These are phyloP conservation scores for Cladosporium sp. DNA, from an alignment of 2,329 filamentous ascomycete species.

Conservation along the genomic window DNA sequence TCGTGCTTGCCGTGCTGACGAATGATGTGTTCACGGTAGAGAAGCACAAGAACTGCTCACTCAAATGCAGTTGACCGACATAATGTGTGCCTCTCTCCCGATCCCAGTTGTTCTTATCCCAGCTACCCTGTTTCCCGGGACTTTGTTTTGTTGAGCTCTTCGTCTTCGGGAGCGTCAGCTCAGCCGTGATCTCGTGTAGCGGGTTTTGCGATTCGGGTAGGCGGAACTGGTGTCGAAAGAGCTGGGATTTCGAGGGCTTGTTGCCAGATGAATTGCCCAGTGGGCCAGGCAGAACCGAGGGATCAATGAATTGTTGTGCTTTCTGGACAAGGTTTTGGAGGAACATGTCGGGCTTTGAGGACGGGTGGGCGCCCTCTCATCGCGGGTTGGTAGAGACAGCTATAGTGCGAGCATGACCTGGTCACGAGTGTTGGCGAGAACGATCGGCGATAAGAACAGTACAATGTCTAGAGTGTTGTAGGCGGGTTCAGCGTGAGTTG, in stretches of 20 bases:
- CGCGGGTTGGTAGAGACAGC: slow-evolving; percentile 4
- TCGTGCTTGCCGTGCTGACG: slow-evolving; percentile 70
- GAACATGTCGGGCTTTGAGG: slow-evolving; percentile 45
- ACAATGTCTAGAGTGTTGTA: background rate
- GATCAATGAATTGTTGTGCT: slow-evolving; percentile 92
- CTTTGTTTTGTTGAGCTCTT: slow-evolving; percentile 44
- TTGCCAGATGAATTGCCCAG: slow-evolving; percentile 62
- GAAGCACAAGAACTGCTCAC: slow-evolving; percentile 93
- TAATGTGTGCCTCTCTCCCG: slow-evolving; percentile 66
- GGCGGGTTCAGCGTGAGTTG: background rate
- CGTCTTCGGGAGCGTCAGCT: slow-evolving; percentile 73
- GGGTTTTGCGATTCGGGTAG: slow-evolving; percentile 89
- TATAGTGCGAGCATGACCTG: slow-evolving; percentile 10
- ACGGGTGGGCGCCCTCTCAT: slow-evolving; percentile 12
- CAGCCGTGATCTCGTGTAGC: slow-evolving; percentile 92
- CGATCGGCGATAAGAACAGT: background rate
- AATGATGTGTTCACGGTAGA: slow-evolving; percentile 91
- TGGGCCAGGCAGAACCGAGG: slow-evolving; percentile 63
- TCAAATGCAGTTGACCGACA: slow-evolving; percentile 86
- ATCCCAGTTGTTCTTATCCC: slow-evolving; percentile 62
- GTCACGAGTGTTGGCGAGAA: background rate
- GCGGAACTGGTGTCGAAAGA: slow-evolving; percentile 96
- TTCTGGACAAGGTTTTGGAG: slow-evolving; percentile 85
- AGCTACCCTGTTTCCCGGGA: slow-evolving; percentile 37
- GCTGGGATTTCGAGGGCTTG: slow-evolving; percentile 82